Percentiles rank a stretch among this genome's conserved stretches.
phyloP scores from a whole-genome alignment of 73 alveolate species.

The Stentor coeruleus region DNA sequence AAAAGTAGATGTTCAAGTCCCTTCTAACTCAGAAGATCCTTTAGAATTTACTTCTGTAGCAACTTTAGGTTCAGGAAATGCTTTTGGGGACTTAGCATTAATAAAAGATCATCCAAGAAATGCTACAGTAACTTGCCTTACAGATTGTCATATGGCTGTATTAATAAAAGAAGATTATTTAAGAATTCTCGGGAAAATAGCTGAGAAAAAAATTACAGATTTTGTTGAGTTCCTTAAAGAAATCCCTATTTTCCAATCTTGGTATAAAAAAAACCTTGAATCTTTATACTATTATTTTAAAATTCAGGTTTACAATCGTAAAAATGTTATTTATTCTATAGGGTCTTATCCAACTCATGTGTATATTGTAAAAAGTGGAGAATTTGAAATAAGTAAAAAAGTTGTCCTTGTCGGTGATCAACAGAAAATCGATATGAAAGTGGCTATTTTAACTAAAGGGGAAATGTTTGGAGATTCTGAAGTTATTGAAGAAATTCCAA shows the following conservation, averaged over 20 bases:
- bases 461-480: slow-evolving; percentile 24
- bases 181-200: slow-evolving; percentile 31
- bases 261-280: slow-evolving; percentile 34
- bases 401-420: neutral
- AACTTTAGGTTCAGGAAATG: slow-evolving; percentile 30
- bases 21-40: neutral
- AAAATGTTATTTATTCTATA: slow-evolving; percentile 25
- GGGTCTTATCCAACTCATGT: slow-evolving; percentile 27
- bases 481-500: neutral
- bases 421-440: neutral
- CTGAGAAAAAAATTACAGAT: slow-evolving; percentile 32
- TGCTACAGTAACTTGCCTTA: slow-evolving; percentile 50
- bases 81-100: slow-evolving; percentile 78
- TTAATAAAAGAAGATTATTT: slow-evolving; percentile 43
- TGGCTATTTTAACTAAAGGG: slow-evolving; percentile 34
- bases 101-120: slow-evolving; percentile 62
- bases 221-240: slow-evolving; percentile 28
- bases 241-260: slow-evolving; percentile 34
- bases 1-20: neutral
- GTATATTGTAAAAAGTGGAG: slow-evolving; percentile 46
- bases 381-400: slow-evolving; percentile 41
- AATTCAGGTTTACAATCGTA: neutral
- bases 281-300: slow-evolving; percentile 28
- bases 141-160: slow-evolving; percentile 45
- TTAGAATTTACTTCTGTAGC: neutral